Evolutionary conservation across 805 yeast genomes (phyloP), one percentile per base, ranked within the genome.

Genomic region (Danielia oregonensis): DNA sequence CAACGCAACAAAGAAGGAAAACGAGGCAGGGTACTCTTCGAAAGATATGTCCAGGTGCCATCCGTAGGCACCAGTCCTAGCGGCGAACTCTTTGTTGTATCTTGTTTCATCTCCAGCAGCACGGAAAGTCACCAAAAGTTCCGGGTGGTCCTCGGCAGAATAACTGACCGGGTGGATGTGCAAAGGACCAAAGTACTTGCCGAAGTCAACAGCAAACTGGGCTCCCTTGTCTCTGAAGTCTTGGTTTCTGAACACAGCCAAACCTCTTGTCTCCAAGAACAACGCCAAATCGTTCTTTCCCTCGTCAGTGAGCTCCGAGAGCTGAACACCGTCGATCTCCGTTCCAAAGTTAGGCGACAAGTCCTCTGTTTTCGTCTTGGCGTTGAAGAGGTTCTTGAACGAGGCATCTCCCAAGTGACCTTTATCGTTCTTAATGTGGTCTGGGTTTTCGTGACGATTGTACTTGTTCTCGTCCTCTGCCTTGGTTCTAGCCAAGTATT

Each of bases 41-140:
- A 48, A 51, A 30, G 49, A 39, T 24, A 51, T 43, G 19, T 52
- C 57, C 17, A 54, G 46, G 40, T 52, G 57, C 55, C 55, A 52
- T 10, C 29, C 48, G 14, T 21, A 15, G n/a, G 32, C 17, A 16
- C 33, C 26, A n/a, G 49, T 30, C 12, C 33, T 39, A 11, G 32
- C 21, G 10, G 39, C 46, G 38, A 51, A 52, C 17, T 38, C 40
- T 7, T 26, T 30, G 2, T 35, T 40, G 31, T 49, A 43, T 14
- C 54, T 41, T 10, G 35, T 17, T 2, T 29, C 37, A 23, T 39
- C 54, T 8, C 55, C 55, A 4, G 46, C 49, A n/a, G 46, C 42
- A 31, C 55, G 42, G 38, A 42, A 51, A 17, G 55, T 51, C 5
- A 49, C 51, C 10, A 51, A 30, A 24, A 52, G 39, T 17, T 52